These are phyloP conservation scores for Citrullus amarus DNA, from an alignment of 306 rosid genomes.

Conservation along the genomic window DNA sequence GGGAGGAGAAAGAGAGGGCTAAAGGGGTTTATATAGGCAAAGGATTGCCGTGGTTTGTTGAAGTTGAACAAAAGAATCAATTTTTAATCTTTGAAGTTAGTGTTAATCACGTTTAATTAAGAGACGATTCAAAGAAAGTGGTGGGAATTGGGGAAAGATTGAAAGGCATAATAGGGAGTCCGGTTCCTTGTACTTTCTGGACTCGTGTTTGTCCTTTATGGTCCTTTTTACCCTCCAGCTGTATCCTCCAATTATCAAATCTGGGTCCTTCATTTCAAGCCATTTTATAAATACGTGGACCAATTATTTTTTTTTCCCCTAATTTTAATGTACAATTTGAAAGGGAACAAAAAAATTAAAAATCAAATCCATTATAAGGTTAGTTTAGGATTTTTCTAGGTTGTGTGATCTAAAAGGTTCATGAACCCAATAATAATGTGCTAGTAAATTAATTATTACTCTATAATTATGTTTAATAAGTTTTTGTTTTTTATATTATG, in stretches of 20 bases:
- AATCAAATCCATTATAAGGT: not conserved
- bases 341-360: too few species aligned
- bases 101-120: slow-evolving; percentile 4
- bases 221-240: slow-evolving; percentile 7
- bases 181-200: slow-evolving; percentile 7
- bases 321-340: not conserved
- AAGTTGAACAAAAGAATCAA: not conserved
- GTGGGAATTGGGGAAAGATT: not conserved
- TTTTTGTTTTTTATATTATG: too few species aligned
- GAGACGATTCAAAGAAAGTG: not conserved
- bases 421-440: too few species aligned
- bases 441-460: too few species aligned
- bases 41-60: not conserved
- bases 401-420: not conserved
- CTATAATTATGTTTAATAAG: too few species aligned
- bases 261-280: not conserved
- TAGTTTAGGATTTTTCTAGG: not conserved
- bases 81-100: not conserved
- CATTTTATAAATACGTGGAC: not conserved
- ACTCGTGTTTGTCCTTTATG: not conserved
- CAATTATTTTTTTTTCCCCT: not conserved
- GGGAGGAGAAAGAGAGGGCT: slow-evolving; percentile 17
- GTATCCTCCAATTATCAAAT: not conserved
- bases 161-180: not conserved
- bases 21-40: slow-evolving; percentile 14